Base-by-base conservation (phyloP, 164 flowering plant genomes). In the Vitis vinifera region DNA sequence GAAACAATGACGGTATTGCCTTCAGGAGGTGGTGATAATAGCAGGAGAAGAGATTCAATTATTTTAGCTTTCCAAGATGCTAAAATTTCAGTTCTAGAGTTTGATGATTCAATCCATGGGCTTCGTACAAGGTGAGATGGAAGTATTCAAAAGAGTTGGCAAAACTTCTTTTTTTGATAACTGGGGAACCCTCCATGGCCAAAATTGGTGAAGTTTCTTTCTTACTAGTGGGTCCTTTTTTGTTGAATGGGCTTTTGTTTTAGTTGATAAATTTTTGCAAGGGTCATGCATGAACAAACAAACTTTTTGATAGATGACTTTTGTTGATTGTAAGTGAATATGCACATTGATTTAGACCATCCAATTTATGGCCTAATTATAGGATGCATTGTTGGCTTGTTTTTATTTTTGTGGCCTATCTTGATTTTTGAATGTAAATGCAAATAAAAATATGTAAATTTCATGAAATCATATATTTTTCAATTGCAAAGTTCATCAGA, bases 81-180 rank as follows among this genome's bases (percentile, higher is more conserved):
- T 52, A 95, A 95, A 74, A 82, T 95, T 67, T 90, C 97, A 8
- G 91, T 95, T 29, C 65, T 95, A 51, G 97, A 95, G 85, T 93
- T 86, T 82, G 98, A 91, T 74, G 98, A 95, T 83, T 89, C 98
- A 16, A 79, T 84, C n/a, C 88, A 93, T 71, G 96, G 91, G 48
- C 93, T 95, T 66, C 93, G 95, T 19, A 86, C 89, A 30, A 92
- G 91, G 99, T 94, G 74, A 83, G 80, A 59, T 44, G 55, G 51
- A 50, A 19, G 9, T 66, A 30, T 55, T 63, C 17, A 66, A 15
- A 29, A n/a, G n/a, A 7, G 10, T 29, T 14, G 15, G 58, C 12
- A 59, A 56, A 17, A 50, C 47, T 68, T 58, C 52, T 5, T 16
- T 56, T 37, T 37, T 37, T 37, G 44, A 37, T 37, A 37, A 37